These are phyloP conservation scores for Russula brevipes DNA, from an alignment of 768 basidiomycete genomes.

Conservation along the genomic window DNA sequence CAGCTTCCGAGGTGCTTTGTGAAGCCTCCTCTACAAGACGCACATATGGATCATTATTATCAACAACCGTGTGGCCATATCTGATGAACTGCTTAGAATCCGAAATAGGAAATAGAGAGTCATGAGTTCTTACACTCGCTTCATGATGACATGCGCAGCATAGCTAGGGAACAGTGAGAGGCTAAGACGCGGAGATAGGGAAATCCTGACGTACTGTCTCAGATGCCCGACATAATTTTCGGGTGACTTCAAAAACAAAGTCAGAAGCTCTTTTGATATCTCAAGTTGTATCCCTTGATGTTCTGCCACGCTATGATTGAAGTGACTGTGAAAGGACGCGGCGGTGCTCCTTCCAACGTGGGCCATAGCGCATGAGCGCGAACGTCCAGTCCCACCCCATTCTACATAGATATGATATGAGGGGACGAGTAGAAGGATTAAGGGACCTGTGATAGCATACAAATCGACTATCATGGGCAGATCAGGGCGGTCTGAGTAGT, in stretches of 20 bases:
- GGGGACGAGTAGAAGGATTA: neutral
- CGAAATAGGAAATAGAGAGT: neutral
- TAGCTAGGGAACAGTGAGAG: constrained; percentile 4
- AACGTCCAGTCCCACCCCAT: constrained; percentile 28
- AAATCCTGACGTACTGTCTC: constrained; percentile 14
- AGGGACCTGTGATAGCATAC: constrained; percentile 3
- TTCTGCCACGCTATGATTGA: constrained; percentile 20
- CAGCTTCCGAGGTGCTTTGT: constrained; percentile 19
- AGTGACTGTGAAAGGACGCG: constrained; percentile 26
- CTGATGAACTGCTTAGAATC: constrained; percentile 6
- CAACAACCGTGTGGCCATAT: constrained; percentile 21
- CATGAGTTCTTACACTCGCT: constrained; percentile 15
- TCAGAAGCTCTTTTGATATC: constrained; percentile 20
- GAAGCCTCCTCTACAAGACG: constrained; percentile 19
- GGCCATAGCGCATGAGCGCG: constrained; percentile 26
- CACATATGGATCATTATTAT: constrained; percentile 21
- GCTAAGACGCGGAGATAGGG: neutral
- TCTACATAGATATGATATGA: constrained; percentile 15
- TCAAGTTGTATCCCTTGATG: constrained; percentile 22
- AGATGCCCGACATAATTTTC: constrained; percentile 20
- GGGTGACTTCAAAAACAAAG: constrained; percentile 21
- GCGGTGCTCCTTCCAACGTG: constrained; percentile 27
- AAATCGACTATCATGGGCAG: constrained; percentile 27
- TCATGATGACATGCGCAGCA: constrained; percentile 12
- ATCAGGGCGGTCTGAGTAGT: constrained; percentile 28